phyloP scores from a whole-genome alignment of 2,329 filamentous ascomycete genomes.

The Aureobasidium sp. region DNA sequence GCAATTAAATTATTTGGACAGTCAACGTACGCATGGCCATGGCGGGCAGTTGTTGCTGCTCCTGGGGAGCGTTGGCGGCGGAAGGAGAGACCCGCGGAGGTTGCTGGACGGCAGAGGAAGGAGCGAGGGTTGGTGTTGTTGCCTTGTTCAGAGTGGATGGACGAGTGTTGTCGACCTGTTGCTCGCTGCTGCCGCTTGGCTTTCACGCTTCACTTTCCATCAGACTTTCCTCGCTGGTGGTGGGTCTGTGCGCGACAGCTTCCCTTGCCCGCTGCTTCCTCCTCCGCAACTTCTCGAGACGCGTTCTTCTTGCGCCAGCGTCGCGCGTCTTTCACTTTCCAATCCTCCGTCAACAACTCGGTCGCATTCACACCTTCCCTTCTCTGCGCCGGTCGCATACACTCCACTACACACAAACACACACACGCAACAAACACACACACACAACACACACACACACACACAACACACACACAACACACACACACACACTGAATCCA shows the following conservation, averaged over 20 bases:
- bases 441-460: no score
- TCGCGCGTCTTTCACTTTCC: not conserved
- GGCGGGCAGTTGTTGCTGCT: constrained; percentile 24
- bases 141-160: not conserved
- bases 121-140: not conserved
- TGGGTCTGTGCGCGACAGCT: not conserved
- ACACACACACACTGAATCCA: not conserved
- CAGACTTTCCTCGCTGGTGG: not conserved
- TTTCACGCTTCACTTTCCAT: constrained; percentile 8
- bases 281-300: not conserved
- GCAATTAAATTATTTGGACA: constrained; percentile 11
- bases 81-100: not conserved
- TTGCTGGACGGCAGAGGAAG: not conserved
- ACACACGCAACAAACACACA: no score
- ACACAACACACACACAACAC: not conserved
- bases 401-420: no score
- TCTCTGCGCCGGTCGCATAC: not conserved
- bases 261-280: not conserved
- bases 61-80: constrained; percentile 10
- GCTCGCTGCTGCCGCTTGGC: not conserved
- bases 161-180: not conserved
- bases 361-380: not conserved
- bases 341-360: not conserved
- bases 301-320: not conserved
- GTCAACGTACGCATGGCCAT: constrained; percentile 53